Percentiles rank a stretch among this genome's conserved stretches.
These are phyloP conservation scores for Coelastrella sp. DNA, from an alignment of 139 green algal genomes.

Conservation along the genomic window DNA sequence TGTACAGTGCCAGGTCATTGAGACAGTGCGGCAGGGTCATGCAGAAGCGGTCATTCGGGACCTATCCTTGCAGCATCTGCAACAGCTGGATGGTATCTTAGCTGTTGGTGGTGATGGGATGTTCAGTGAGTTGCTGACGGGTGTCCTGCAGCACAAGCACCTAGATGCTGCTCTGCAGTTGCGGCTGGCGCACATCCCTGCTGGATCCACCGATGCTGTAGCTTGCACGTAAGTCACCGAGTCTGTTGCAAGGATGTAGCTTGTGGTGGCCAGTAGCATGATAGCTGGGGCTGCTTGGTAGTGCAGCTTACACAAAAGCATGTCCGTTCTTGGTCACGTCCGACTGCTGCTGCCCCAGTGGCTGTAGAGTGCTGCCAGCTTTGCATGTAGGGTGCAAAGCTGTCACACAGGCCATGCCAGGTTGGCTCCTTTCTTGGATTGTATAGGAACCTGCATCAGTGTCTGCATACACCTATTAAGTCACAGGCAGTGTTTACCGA, in stretches of 20 bases:
- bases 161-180: constrained; percentile 56
- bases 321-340: too few relatives aligned
- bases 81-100: constrained; percentile 74
- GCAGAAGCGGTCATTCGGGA: constrained; percentile 63
- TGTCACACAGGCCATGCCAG: too few relatives aligned
- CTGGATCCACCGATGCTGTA: constrained; percentile 90
- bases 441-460: too few relatives aligned
- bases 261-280: too few relatives aligned
- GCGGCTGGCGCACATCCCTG: constrained; percentile 86
- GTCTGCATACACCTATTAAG: too few relatives aligned
- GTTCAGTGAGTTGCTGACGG: constrained; percentile 93
- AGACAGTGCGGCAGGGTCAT: constrained; percentile 70
- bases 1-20: constrained; percentile 63
- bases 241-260: neutral
- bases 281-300: too few relatives aligned
- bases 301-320: too few relatives aligned
- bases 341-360: too few relatives aligned
- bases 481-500: too few relatives aligned
- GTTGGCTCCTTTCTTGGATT: too few relatives aligned
- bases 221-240: constrained; percentile 72
- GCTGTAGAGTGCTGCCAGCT: too few relatives aligned
- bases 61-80: constrained; percentile 69
- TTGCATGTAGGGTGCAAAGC: too few relatives aligned
- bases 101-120: constrained; percentile 88
- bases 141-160: constrained; percentile 69